Base-by-base conservation (phyloP, 306 rosid species). In the Cucurbita moschata region DNA sequence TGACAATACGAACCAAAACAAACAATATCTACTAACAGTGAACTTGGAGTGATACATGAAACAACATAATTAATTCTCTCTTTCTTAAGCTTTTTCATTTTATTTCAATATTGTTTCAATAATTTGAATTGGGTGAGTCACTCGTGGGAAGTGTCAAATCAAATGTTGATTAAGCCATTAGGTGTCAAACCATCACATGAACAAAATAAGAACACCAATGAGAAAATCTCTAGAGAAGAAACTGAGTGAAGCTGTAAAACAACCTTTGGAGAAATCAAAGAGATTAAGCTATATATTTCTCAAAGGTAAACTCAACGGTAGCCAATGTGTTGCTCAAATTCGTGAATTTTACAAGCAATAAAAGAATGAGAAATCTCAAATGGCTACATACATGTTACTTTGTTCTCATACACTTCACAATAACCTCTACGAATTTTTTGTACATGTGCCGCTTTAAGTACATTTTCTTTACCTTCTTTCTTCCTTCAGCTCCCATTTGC, bases 361-460 rank as follows among this genome's bases (percentile, higher is more conserved):
- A 78, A 43, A 59, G 63, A 58, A 53, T 77, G 62, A 70, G 54
- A 18, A 43, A 47, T 14, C 51, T 57, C 77, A 77, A 69, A 26
- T 19, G 6, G n/a, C 38, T 63, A 64, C 42, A 13, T 13, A 10
- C 30, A 86, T 78, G 80, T 78, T 82, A 90, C 82, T 90, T 88
- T 78, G 85, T 80, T 85, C 79, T 84, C 91, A 90, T 84, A 88
- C 96, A 88, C 69, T 72, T 87, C 58, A 79, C 83, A 63, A 92
- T 83, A 82, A 90, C 93, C 77, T 82, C 88, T 57, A 85, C 90
- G 72, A 92, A 88, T 77, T 75, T 92, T 74, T 81, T 81, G 83
- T 92, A 90, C 96, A 90, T 90, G 74, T 87, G 93, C 76, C 84
- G 79, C 86, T 92, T 92, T 82, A 92, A 71, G 82, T 87, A 90